Evolutionary conservation across 805 yeast species (phyloP).

Genomic region (Wickerhamomyces alni): DNA sequence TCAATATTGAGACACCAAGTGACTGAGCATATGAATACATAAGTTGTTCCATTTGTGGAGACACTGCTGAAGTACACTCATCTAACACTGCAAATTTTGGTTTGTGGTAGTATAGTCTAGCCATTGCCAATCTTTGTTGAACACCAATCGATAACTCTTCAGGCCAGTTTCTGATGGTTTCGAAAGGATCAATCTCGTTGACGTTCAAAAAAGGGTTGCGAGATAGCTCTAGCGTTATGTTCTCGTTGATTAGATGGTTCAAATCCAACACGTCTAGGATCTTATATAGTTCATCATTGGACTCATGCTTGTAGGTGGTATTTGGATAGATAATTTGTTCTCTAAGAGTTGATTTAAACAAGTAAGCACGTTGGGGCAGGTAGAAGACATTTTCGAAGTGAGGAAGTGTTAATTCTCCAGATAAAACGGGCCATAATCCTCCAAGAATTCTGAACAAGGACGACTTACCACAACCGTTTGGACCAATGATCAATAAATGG

Average conservation of each 20-base stretch:
- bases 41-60: conserved; percentile 83
- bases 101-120: conserved; percentile 81
- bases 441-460: conserved; percentile 87
- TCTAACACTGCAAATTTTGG: conserved; percentile 94
- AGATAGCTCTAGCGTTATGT: conserved; percentile 31
- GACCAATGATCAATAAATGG: conserved; percentile 86
- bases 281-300: conserved; percentile 43
- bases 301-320: conserved; percentile 44
- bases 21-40: conserved; percentile 81
- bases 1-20: conserved; percentile 73
- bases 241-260: conserved; percentile 48
- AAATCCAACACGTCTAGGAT: conserved; percentile 54
- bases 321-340: conserved; percentile 91
- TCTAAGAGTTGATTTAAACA: conserved; percentile 57
- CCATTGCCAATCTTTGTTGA: conserved; percentile 91
- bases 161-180: conserved; percentile 73
- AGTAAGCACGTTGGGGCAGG: conserved; percentile 88
- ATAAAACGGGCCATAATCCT: conserved; percentile 83
- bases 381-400: conserved; percentile 66
- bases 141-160: conserved; percentile 88
- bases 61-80: conserved; percentile 92
- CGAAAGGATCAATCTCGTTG: conserved; percentile 44
- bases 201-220: conserved; percentile 24
- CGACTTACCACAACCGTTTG: conserved; percentile 95
- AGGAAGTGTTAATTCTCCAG: conserved; percentile 56